Percentiles rank a stretch among this genome's conserved stretches.
Evolutionary conservation across 2,329 filamentous ascomycete genomes (phyloP).

Genomic region (Clarireedia paspali): DNA sequence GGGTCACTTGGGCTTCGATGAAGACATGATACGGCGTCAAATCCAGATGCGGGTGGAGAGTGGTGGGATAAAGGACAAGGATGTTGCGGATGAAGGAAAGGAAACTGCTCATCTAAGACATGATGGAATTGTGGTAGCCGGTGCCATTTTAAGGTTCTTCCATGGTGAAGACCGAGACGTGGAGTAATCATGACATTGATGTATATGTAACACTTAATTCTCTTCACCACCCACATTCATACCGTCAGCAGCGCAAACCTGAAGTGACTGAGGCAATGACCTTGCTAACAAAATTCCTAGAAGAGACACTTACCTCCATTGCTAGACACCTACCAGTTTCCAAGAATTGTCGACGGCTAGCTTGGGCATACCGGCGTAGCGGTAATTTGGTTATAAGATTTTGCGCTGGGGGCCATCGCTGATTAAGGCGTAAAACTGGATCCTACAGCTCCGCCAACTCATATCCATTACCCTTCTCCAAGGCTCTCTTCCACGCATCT

Average conservation of each 20-base stretch:
- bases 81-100: slow-evolving; percentile 63
- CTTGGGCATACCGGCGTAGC: too few relatives aligned
- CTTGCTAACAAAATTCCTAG: too few relatives aligned
- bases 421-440: too few relatives aligned
- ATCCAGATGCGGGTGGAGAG: slow-evolving; percentile 58
- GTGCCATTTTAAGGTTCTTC: slow-evolving; percentile 68
- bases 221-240: too few relatives aligned
- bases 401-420: too few relatives aligned
- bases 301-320: too few relatives aligned
- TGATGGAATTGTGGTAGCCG: slow-evolving; percentile 68
- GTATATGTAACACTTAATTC: too few relatives aligned
- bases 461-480: slow-evolving; percentile 30
- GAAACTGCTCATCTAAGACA: slow-evolving; percentile 58
- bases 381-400: too few relatives aligned
- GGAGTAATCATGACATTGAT: neutral
- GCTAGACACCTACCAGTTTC: too few relatives aligned
- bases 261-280: too few relatives aligned
- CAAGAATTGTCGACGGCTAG: too few relatives aligned
- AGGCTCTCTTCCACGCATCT: slow-evolving; percentile 27
- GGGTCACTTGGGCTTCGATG: slow-evolving; percentile 78
- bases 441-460: slow-evolving; percentile 16
- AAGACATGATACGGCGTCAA: slow-evolving; percentile 54
- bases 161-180: slow-evolving; percentile 14
- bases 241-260: too few relatives aligned
- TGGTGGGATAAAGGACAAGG: slow-evolving; percentile 65